Evolutionary conservation across 805 yeast genomes (phyloP), one percentile per base, ranked within the genome.

Genomic region (Lipomyces anomalus): DNA sequence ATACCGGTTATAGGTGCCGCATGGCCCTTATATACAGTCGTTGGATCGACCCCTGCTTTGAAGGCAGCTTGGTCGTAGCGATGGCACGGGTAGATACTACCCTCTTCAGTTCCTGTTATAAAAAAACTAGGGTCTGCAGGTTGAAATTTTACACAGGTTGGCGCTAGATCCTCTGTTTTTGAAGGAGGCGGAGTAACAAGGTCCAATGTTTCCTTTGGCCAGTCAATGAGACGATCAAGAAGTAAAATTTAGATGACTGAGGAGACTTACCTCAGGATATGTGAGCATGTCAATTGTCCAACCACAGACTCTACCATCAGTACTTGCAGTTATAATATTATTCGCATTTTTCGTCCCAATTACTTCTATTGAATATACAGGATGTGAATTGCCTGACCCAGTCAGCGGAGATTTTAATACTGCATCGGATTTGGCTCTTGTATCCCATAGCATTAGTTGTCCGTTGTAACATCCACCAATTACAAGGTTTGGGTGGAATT

Each of bases 381-480:
- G 65, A 38, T 62, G 67, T 1, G 64, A 43, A 29, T 67, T 71
- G 3, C 66, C 67, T 3, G 38, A 38, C 1, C 61, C 58, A 18
- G 62, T 54, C 3, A 62, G 38, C 1, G 65, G 61, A 3, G 72
- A 62, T 4, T 52, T 51, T 22, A 67, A 54, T 13, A 61, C 56
- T 3, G 72, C 67, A 18, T 57, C 53, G 11, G 53, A 13, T 13
- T 61, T 38, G 4, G 62, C 28, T 11, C 71, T 46, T 37, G 63
- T 51, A 39, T 77, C 80, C 81, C 81, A 77, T n/a, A 72, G 61
- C 11, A 69, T 66, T 0, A 78, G 47, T 42, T 68, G 71, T 2
- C 82, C 82, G 56, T 71, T 71, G 29, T 62, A 61, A 26, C 73
- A 64, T 0, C 79, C 75, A 3, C 75, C 82, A 36, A 71, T 64